Evolutionary conservation across 352 stramenopile genomes (phyloP).

Genomic region (Halophytophthora batemanensis): DNA sequence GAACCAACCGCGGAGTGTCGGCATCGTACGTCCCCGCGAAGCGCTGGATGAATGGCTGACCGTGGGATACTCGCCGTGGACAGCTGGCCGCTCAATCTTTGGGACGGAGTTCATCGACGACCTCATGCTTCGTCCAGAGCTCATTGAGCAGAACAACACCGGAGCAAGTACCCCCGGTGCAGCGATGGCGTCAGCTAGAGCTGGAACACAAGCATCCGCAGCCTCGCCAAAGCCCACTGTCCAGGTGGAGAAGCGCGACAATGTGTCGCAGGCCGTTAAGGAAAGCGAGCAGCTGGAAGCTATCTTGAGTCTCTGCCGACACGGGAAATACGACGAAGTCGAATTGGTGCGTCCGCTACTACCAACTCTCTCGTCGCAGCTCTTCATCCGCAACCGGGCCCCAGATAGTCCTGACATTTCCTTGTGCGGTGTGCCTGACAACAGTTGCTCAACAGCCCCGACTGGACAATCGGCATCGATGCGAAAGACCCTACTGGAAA

Average conservation of each 20-base stretch:
- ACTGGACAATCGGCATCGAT: conserved; percentile 90
- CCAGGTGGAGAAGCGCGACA: conserved; percentile 52
- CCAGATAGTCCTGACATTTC: background rate
- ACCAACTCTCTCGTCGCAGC: background rate
- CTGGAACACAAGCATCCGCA: background rate
- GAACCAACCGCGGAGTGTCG: conserved; percentile 84
- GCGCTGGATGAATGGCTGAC: conserved; percentile 89
- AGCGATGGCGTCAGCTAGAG: background rate
- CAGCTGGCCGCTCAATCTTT: conserved; percentile 59
- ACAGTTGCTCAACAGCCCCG: conserved; percentile 86
- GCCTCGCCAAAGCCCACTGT: conserved; percentile 7
- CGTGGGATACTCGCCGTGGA: conserved; percentile 92
- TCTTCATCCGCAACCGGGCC: conserved; percentile 1
- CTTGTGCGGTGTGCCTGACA: background rate
- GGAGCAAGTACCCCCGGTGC: background rate
- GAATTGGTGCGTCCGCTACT: conserved; percentile 45
- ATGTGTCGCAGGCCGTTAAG: conserved; percentile 79
- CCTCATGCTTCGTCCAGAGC: conserved; percentile 54
- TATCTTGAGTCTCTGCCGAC: conserved; percentile 87
- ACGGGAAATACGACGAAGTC: conserved; percentile 89
- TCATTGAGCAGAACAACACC: conserved; percentile 30
- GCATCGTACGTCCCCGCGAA: conserved; percentile 80
- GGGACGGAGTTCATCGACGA: conserved; percentile 61
- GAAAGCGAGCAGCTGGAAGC: conserved; percentile 87
- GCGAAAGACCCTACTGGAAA: conserved; percentile 91